phyloP scores from a whole-genome alignment of 1,284 basidiomycete genomes.

The Puccinia brachypodii region DNA sequence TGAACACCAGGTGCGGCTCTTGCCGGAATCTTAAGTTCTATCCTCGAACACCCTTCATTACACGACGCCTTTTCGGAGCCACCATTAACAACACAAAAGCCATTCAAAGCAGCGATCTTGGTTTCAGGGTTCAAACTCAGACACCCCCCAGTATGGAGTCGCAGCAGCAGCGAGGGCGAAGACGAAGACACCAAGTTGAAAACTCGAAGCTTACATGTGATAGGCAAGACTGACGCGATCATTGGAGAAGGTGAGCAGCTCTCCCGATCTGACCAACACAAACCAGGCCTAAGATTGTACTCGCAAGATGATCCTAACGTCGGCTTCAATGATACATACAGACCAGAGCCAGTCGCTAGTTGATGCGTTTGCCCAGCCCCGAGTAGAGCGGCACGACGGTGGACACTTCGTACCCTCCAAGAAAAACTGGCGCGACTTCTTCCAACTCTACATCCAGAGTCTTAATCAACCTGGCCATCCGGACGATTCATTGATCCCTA shows the following conservation, averaged over 20 bases:
- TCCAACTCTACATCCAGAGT: slow-evolving; percentile 21
- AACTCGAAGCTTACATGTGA: slow-evolving; percentile 43
- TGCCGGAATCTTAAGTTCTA: slow-evolving; percentile 20
- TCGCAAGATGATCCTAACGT: neutral
- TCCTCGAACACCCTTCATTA: slow-evolving; percentile 25
- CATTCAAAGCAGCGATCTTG: slow-evolving; percentile 44
- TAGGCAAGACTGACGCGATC: slow-evolving; percentile 45
- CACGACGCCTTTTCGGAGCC: slow-evolving; percentile 21
- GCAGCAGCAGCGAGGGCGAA: neutral
- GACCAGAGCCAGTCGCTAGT: slow-evolving; percentile 32
- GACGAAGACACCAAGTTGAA: neutral
- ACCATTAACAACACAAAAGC: slow-evolving; percentile 12
- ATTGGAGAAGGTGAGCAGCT: slow-evolving; percentile 24
- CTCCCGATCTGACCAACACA: neutral
- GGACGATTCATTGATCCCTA: slow-evolving; percentile 25
- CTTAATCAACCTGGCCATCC: neutral
- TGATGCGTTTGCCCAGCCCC: neutral
- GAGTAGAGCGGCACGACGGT: slow-evolving; percentile 39
- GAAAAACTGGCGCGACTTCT: slow-evolving; percentile 44
- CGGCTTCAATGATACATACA: neutral
- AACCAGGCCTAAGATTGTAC: neutral
- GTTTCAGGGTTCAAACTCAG: slow-evolving; percentile 32
- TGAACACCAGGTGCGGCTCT: slow-evolving; percentile 34
- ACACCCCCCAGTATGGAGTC: neutral
- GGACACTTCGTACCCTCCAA: slow-evolving; percentile 42